Base-by-base conservation (phyloP, 176 grass and related monocot species). In the Pontederia crassipes region DNA sequence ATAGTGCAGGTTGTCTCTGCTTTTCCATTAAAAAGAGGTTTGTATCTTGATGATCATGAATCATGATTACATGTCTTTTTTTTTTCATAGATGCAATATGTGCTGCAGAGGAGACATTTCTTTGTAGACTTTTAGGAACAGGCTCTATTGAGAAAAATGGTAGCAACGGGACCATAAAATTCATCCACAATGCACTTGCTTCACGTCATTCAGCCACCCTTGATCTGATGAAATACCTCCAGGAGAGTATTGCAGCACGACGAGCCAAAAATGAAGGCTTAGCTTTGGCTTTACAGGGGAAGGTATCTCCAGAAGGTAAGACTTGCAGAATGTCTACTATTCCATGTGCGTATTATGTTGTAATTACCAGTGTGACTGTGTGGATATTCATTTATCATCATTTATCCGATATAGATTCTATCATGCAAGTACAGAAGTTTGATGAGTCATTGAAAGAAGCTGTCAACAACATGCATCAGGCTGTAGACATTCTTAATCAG, bases 101-200 rank as follows among this genome's bases (percentile, higher is more conserved):
- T 69, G 73, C 83, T 69, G 76, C 81, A 14, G 83, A 90, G 62
- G 86, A 96, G 58, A 87, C 83, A 75, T 96, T 96, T 82, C 81
- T 96, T 57, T 87, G 73, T 47, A 90, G 74, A 59, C 75, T 96
- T 59, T 72, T 87, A 49, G 78, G 79, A 76, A 77, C 76, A 57
- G 75, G 24, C 10, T 65, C 67, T 77, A 14, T 66, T 57, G 72
- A 77, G 61, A 82, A 62, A 57, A 60, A 32, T 27, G 52, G 49
- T 48, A 49, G 57, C 32, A 78, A 52, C 72, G 72, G 71, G 48
- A 48, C 69, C 20, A 46, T 82, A 24, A 74, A 82, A 80, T 75
- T 61, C 51, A 78, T 84, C 75, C 71, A 96, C 57, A 81, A 96
- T 81, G 72, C 87, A 61, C 81, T 90, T 67, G 73, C 69, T 85